Conservation (phyloP, 139 green algal species). For the Pleodorina starrii region DNA sequence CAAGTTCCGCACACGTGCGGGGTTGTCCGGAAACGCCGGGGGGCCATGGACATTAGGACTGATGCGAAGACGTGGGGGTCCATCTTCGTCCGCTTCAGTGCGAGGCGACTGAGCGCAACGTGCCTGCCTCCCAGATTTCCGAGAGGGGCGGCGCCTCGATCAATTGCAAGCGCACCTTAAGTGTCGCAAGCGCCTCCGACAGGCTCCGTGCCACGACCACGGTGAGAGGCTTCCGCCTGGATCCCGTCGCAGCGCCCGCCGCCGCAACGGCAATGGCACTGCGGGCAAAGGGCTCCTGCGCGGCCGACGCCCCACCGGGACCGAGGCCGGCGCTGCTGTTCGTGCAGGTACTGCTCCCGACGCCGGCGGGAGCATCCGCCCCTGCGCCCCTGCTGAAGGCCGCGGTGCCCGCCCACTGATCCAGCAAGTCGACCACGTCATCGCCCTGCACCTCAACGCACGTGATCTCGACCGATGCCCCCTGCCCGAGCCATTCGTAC, state of each 20-base stretch:
- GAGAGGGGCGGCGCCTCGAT: too few relatives aligned
- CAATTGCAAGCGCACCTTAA: too few relatives aligned
- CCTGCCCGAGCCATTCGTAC: slow-evolving; percentile 6
- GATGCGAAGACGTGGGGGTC: too few relatives aligned
- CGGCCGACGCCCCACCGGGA: neutral
- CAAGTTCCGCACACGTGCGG: too few relatives aligned
- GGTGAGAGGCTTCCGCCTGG: neutral
- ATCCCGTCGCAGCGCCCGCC: neutral
- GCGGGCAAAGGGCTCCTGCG: neutral
- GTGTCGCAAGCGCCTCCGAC: neutral
- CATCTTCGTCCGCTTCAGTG: too few relatives aligned
- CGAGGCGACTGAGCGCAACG: too few relatives aligned
- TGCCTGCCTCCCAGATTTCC: too few relatives aligned
- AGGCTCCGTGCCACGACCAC: slow-evolving; percentile 19
- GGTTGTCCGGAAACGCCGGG: too few relatives aligned
- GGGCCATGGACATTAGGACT: too few relatives aligned
- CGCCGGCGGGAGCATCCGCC: too few relatives aligned
- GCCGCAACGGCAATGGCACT: slow-evolving; percentile 4
- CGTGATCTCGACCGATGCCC: slow-evolving; percentile 12
- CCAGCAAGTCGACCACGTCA: slow-evolving; percentile 22
- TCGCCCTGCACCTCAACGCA: slow-evolving; percentile 49
- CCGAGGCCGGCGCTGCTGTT: neutral
- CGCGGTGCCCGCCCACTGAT: neutral
- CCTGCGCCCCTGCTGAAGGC: too few relatives aligned
- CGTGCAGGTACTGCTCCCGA: neutral